Evolutionary conservation across 2,329 filamentous ascomycete genomes (phyloP).

Genomic region (Xylaria sp.): DNA sequence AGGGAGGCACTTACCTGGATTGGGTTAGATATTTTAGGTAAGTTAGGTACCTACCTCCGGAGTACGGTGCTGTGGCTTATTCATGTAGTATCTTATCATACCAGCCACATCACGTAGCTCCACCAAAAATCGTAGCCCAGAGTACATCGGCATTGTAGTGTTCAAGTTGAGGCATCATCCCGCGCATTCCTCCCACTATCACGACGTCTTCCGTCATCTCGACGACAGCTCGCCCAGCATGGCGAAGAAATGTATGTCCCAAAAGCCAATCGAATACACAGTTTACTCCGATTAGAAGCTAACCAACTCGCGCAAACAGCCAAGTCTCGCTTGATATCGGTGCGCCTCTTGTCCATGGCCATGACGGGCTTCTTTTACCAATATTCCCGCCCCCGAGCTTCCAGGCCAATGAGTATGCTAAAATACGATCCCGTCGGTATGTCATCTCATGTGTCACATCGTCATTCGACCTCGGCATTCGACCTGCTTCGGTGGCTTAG

Average conservation of each 20-base stretch:
- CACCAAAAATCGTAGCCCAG: slow-evolving; percentile 43
- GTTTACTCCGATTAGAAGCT: slow-evolving; percentile 13
- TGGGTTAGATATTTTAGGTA: too few relatives aligned
- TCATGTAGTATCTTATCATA: slow-evolving; percentile 18
- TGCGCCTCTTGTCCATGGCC: slow-evolving; percentile 97
- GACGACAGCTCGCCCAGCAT: slow-evolving; percentile 45
- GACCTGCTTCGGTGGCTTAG: not conserved
- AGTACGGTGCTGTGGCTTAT: not conserved
- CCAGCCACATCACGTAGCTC: slow-evolving; percentile 43
- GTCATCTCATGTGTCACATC: slow-evolving; percentile 42
- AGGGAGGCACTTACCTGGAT: not conserved
- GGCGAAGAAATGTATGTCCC: slow-evolving; percentile 57
- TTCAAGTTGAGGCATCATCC: not conserved
- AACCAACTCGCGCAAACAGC: slow-evolving; percentile 59
- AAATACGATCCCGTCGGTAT: slow-evolving; percentile 98
- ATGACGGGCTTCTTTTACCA: slow-evolving; percentile 98
- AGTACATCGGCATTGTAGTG: slow-evolving; percentile 7
- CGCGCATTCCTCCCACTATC: slow-evolving; percentile 2
- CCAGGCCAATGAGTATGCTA: slow-evolving; percentile 92
- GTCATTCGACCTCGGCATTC: too few relatives aligned
- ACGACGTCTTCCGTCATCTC: slow-evolving; percentile 19
- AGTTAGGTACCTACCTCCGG: too few relatives aligned
- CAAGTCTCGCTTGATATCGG: slow-evolving; percentile 91
- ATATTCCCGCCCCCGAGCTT: slow-evolving; percentile 81
- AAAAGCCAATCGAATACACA: not conserved